These are phyloP conservation scores for Domatiomyces catenatus DNA, from an alignment of 2,329 filamentous ascomycete genomes.

Conservation along the genomic window DNA sequence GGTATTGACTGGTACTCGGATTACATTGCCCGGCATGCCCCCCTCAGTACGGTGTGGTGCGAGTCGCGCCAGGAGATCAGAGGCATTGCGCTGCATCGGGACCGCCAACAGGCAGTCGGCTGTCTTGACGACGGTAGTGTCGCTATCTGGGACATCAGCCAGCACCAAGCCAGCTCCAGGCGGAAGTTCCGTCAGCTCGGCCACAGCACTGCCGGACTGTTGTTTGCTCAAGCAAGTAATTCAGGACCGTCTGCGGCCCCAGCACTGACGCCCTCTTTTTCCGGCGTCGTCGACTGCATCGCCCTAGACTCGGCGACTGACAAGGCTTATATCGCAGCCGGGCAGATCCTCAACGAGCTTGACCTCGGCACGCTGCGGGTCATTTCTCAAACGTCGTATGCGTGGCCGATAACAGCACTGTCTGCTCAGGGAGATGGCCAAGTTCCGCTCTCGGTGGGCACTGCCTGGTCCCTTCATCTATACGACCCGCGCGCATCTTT, in stretches of 20 bases:
- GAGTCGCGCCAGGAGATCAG: constrained; percentile 39
- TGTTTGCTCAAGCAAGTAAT: constrained; percentile 34
- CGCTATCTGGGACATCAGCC: constrained; percentile 66
- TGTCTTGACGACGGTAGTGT: constrained; percentile 77
- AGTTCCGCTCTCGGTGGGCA: constrained; percentile 69
- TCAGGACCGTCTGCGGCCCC: constrained; percentile 28
- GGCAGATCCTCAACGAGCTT: constrained; percentile 62
- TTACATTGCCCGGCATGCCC: constrained; percentile 67
- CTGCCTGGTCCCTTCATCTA: constrained; percentile 63
- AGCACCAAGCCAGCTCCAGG: constrained; percentile 30
- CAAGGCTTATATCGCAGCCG: constrained; percentile 65
- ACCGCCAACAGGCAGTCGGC: constrained; percentile 26
- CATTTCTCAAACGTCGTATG: constrained; percentile 55
- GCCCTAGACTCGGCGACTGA: constrained; percentile 55
- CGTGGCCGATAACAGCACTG: constrained; percentile 69
- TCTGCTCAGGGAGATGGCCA: constrained; percentile 49
- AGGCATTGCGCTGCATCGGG: constrained; percentile 23
- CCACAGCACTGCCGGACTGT: constrained; percentile 48
- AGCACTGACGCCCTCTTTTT: constrained; percentile 15
- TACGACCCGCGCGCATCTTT: constrained; percentile 52
- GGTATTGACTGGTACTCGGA: constrained; percentile 73
- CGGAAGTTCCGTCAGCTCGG: constrained; percentile 49
- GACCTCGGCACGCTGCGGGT: constrained; percentile 60
- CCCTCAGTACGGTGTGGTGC: constrained; percentile 62
- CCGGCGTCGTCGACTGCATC: constrained; percentile 60